Conservation (phyloP, 805 yeast species). For the Brettanomyces sp. region DNA sequence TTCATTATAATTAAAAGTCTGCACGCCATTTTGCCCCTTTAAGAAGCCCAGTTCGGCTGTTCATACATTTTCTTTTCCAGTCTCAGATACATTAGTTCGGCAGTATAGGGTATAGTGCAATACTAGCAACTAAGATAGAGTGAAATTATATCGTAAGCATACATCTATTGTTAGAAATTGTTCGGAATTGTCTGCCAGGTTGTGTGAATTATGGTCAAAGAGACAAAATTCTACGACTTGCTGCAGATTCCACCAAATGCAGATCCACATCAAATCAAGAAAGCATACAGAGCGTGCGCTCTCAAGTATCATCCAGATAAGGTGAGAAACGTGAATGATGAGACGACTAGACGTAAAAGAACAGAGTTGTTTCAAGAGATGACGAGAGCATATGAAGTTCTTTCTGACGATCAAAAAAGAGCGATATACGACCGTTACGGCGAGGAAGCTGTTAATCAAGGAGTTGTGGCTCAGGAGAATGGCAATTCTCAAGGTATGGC, state of each 20-base stretch:
- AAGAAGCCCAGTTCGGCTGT: too few relatives aligned
- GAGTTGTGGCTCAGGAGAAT: neutral
- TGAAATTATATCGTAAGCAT: too few relatives aligned
- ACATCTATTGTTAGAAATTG: neutral
- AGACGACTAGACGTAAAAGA: conserved; percentile 22
- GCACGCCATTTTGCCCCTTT: too few relatives aligned
- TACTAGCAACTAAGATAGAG: too few relatives aligned
- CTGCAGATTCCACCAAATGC: conserved; percentile 61
- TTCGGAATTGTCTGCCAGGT: too few relatives aligned
- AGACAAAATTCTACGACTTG: conserved; percentile 62
- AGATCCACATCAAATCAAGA: conserved; percentile 58
- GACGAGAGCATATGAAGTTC: conserved; percentile 57
- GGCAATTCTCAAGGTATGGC: conserved; percentile 3
- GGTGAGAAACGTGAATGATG: conserved; percentile 28
- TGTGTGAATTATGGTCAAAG: conserved; percentile 47
- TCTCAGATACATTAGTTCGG: too few relatives aligned
- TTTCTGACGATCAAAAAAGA: conserved; percentile 38
- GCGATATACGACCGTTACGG: conserved; percentile 46
- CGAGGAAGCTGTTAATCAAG: conserved; percentile 24
- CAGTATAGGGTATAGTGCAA: too few relatives aligned
- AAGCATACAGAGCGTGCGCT: conserved; percentile 79
- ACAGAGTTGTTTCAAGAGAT: conserved; percentile 51
- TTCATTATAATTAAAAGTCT: too few relatives aligned
- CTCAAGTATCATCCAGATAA: conserved; percentile 82
- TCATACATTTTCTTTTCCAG: too few relatives aligned